Base-by-base conservation (phyloP, 495 filamentous ascomycete species). In the Collariella sp. region DNA sequence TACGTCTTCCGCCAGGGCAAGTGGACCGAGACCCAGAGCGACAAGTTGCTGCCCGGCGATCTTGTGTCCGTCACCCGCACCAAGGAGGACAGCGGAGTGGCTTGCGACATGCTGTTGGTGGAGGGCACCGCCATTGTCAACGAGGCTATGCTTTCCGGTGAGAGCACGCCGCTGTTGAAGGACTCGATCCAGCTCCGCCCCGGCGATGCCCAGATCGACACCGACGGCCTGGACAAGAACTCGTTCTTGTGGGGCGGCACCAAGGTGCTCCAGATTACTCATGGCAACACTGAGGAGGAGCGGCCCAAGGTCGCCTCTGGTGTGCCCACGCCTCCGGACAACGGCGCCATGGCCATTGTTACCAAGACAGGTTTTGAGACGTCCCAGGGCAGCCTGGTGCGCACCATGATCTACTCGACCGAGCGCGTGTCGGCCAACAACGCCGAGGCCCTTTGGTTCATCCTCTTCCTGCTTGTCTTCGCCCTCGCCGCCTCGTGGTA, bases 351-450 rank as follows among this genome's bases (percentile, higher is more conserved):
- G 76, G 93, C 91, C 55, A 79, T 97, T 55, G 88, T 97, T 43
- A 87, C 90, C 56, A 96, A 95, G 79, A 99, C 94, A 41, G 93
- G 93, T 5, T 99, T 99, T 59, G 93, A 99, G 73, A 99, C 93
- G 7, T 96, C 90, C 54, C 93, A 99, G 70, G 93, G 93, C 58
- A 96, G 87, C 66, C 78, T 99, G 53, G 93, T 99, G 40, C 89
- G 93, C 31, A 99, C 93, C 44, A 99, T 99, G 93, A 97, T 99
- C 59, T 99, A 96, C 73, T 96, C 94, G 3, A 99, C 93, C 6
- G 93, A 99, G 68, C 88, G 91, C 63, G 93, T 99, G 31, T 97
- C 91, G 38, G 93, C 93, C 54, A 95, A 95, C 73, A 97, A 99
- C 63, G 83, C 79, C 46, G 93, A 99, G 69, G 93, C 93, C 3